Percentiles rank a stretch among this genome's conserved stretches.
These are phyloP conservation scores for Ustilago xerochloae DNA, from an alignment of 1,284 basidiomycete genomes.

Conservation along the genomic window DNA sequence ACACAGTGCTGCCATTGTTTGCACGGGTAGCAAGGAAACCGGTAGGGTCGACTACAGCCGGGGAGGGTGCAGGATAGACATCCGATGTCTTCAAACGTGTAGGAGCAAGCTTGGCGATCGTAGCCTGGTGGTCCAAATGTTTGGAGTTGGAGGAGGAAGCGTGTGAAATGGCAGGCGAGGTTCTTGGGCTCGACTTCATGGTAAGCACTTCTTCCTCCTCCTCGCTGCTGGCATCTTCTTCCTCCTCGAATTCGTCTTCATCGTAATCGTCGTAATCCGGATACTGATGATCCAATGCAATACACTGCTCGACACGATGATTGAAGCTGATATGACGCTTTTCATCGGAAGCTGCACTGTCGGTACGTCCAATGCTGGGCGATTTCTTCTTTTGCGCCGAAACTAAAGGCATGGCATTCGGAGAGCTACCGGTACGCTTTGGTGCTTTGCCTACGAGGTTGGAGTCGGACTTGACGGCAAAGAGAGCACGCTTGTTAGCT, in stretches of 20 bases:
- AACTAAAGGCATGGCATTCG: constrained; percentile 32
- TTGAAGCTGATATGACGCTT: constrained; percentile 95
- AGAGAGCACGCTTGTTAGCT: constrained; percentile 32
- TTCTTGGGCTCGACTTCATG: constrained; percentile 55
- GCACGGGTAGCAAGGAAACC: constrained; percentile 53
- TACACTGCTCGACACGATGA: constrained; percentile 96
- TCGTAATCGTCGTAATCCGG: constrained; percentile 57
- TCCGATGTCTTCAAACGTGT: constrained; percentile 85
- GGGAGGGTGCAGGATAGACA: constrained; percentile 69
- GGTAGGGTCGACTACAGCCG: constrained; percentile 75
- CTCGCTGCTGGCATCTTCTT: constrained; percentile 71
- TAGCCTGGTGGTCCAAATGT: constrained; percentile 30
- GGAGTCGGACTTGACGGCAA: constrained; percentile 56
- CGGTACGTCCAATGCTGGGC: constrained; percentile 30
- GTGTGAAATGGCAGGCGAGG: constrained; percentile 46
- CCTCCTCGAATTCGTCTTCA: constrained; percentile 70
- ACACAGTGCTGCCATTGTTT: constrained; percentile 42
- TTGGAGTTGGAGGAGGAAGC: constrained; percentile 33
- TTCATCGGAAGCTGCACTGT: constrained; percentile 38
- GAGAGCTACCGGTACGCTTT: constrained; percentile 45
- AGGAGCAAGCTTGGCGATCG: constrained; percentile 91
- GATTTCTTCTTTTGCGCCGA: constrained; percentile 40
- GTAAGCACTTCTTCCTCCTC: constrained; percentile 71
- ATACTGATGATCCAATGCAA: constrained; percentile 77
- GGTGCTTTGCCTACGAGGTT: constrained; percentile 42